A percentile compares a stretch with the other conserved stretches of the same genome.
Conservation (phyloP, 163 green algal species). For the Prototheca stagnorum region DNA sequence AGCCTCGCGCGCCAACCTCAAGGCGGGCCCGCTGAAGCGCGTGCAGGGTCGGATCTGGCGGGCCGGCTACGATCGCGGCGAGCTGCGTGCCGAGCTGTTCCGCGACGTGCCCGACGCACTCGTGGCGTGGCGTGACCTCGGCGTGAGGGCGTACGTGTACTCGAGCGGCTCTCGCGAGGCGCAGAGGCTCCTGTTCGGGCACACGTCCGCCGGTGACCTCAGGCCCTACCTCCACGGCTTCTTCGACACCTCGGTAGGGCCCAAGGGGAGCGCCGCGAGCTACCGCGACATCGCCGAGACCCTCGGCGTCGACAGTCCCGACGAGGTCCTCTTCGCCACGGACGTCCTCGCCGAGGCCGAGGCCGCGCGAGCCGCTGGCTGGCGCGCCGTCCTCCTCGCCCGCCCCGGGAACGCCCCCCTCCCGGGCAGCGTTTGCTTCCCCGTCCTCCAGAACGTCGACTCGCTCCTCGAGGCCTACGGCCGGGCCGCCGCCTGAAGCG, state of each 20-base stretch:
- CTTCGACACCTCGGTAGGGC: conserved; percentile 79
- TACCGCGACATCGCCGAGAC: conserved; percentile 73
- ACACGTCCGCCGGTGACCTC: conserved; percentile 51
- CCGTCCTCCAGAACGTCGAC: too few species aligned
- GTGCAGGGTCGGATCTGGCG: conserved; percentile 82
- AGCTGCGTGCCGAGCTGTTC: conserved; percentile 59
- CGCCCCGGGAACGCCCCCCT: conserved; percentile 63
- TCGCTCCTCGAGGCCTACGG: neutral
- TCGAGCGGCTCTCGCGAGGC: conserved; percentile 57
- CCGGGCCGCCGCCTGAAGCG: too few species aligned
- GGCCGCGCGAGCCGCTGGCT: conserved; percentile 58
- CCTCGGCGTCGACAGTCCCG: conserved; percentile 49
- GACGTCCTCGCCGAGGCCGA: conserved; percentile 60
- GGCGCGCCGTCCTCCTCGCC: conserved; percentile 56
- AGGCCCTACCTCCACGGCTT: conserved; percentile 66
- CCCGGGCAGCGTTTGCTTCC: too few species aligned
- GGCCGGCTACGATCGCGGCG: conserved; percentile 50
- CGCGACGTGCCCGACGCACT: conserved; percentile 62
- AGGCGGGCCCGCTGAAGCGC: conserved; percentile 50
- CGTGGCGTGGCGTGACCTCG: conserved; percentile 36
- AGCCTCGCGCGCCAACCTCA: conserved; percentile 65
- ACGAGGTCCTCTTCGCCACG: conserved; percentile 67
- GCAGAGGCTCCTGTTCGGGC: conserved; percentile 60
- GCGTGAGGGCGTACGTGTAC: conserved; percentile 91
- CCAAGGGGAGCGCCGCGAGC: conserved; percentile 45